phyloP scores from a whole-genome alignment of 768 basidiomycete species.

The Phlebiopsis gigantea region DNA sequence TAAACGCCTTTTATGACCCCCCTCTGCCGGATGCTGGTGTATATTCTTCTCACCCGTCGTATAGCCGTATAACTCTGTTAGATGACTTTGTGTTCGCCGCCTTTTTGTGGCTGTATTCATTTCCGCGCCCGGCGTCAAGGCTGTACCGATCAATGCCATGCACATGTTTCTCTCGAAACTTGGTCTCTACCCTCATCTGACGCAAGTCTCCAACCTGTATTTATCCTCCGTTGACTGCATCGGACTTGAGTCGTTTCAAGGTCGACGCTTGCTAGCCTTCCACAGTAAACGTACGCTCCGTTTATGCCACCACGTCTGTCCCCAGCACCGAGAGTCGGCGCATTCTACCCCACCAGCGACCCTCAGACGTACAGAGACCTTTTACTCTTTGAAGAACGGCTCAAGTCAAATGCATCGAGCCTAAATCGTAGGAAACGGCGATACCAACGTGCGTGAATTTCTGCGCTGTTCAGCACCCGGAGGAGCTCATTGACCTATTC shows the following conservation, averaged over 20 bases:
- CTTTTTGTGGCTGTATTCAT: no score
- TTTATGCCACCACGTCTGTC: slow-evolving; percentile 27
- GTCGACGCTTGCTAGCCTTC: neutral
- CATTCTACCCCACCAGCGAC: slow-evolving; percentile 66
- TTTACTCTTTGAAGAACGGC: slow-evolving; percentile 90
- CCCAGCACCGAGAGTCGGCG: slow-evolving; percentile 25
- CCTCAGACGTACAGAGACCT: slow-evolving; percentile 81
- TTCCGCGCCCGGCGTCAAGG: neutral
- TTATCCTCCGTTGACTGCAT: neutral
- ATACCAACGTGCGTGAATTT: slow-evolving; percentile 63
- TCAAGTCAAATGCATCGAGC: slow-evolving; percentile 87
- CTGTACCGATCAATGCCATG: neutral
- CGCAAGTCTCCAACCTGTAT: neutral
- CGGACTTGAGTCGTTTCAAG: neutral
- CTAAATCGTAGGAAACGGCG: slow-evolving; percentile 74
- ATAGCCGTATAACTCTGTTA: no score
- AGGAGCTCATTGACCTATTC: neutral
- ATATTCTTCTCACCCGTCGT: no score
- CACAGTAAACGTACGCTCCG: neutral
- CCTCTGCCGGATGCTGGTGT: no score
- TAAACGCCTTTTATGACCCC: no score
- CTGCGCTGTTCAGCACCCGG: neutral
- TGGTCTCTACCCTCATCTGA: neutral
- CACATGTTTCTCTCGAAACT: neutral
- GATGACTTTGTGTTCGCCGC: no score